These are phyloP conservation scores for Geotrichum klebahnii DNA, from an alignment of 1,139 yeast species.

Conservation along the genomic window DNA sequence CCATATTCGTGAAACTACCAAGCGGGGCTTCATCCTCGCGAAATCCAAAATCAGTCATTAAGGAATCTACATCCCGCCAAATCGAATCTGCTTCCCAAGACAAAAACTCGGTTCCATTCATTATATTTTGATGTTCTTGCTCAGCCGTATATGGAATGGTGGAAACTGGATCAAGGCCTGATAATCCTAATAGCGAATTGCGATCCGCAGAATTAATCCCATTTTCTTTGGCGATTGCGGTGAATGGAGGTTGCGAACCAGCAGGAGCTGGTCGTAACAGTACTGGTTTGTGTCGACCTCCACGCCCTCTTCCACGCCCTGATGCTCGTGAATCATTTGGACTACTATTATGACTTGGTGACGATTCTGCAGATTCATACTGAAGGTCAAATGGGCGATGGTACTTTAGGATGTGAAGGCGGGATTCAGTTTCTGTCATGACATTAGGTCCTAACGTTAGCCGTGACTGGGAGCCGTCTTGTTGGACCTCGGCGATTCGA, in stretches of 20 bases:
- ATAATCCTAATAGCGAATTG: neutral
- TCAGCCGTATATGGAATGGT: neutral
- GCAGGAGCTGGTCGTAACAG: neutral
- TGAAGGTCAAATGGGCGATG: too few relatives aligned
- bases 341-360: too few relatives aligned
- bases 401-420: too few relatives aligned
- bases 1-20: too few relatives aligned
- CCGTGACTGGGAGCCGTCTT: neutral
- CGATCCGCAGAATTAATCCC: too few relatives aligned
- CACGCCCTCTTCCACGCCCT: too few relatives aligned
- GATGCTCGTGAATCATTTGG: neutral
- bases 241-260: too few relatives aligned
- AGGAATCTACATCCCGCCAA: conserved; percentile 88
- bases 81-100: conserved; percentile 63
- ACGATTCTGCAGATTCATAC: too few relatives aligned
- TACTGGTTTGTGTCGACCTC: neutral
- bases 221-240: too few relatives aligned
- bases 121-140: neutral
- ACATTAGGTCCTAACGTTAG: neutral
- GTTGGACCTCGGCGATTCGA: neutral
- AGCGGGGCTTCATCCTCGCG: conserved; percentile 45
- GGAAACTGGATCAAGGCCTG: neutral
- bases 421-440: too few relatives aligned
- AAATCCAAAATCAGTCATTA: conserved; percentile 93
- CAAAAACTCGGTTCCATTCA: conserved; percentile 16